Percentiles rank a stretch among this genome's conserved stretches.
Evolutionary conservation across 2,329 filamentous ascomycete genomes (phyloP).

Genomic region (Cordyceps tenuipes): DNA sequence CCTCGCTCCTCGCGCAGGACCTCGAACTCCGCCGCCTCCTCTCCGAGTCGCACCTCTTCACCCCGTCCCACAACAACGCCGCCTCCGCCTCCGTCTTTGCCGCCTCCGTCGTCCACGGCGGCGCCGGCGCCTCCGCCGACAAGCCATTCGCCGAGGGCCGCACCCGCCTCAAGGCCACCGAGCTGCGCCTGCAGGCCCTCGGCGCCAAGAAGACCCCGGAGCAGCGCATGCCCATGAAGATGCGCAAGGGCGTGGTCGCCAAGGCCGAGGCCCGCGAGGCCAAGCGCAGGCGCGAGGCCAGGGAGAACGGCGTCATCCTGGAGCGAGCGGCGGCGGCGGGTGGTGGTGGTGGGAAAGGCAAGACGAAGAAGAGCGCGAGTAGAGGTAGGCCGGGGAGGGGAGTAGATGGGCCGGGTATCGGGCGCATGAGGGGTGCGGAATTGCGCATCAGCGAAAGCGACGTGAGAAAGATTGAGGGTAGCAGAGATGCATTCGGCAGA

Average conservation of each 20-base stretch:
- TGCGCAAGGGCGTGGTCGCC: conserved; percentile 73
- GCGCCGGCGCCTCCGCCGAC: conserved; percentile 24
- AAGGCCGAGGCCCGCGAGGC: conserved; percentile 59
- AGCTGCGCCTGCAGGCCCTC: conserved; percentile 73
- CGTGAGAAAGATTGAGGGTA: conserved; percentile 60
- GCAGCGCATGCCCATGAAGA: conserved; percentile 77
- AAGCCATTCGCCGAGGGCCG: conserved; percentile 51
- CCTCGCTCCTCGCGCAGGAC: conserved; percentile 77
- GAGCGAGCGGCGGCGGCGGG: conserved; percentile 41
- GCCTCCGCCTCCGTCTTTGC: conserved; percentile 40
- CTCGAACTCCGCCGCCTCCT: conserved; percentile 85
- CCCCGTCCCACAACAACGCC: conserved; percentile 25
- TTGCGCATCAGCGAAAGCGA: conserved; percentile 72
- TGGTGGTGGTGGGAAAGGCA: conserved; percentile 21
- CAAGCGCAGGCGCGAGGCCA: conserved; percentile 67
- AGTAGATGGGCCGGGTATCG: conserved; percentile 72
- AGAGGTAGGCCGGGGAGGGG: conserved; percentile 42
- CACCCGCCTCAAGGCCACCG: conserved; percentile 71
- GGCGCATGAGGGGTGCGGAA: conserved; percentile 71
- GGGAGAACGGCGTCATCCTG: conserved; percentile 83
- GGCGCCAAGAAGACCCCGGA: conserved; percentile 66
- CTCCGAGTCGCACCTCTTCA: conserved; percentile 80
- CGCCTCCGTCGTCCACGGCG: conserved; percentile 30
- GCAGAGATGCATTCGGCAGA: conserved; percentile 30
- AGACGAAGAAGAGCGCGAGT: conserved; percentile 30